Evolutionary conservation across 139 green algal genomes (phyloP).

Genomic region (Zygnema circumcarinatum): DNA sequence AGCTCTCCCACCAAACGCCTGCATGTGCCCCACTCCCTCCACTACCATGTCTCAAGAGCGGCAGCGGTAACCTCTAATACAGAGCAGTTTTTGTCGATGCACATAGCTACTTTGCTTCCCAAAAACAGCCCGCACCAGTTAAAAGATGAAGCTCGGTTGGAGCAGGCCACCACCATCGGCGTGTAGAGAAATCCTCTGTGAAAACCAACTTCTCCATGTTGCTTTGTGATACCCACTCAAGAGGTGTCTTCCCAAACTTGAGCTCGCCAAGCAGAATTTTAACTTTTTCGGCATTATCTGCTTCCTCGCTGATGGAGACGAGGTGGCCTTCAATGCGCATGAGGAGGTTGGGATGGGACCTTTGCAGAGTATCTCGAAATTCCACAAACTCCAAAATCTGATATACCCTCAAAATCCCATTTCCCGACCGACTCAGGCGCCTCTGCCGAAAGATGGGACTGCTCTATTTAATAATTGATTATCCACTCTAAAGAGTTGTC

Average conservation of each 20-base stretch:
- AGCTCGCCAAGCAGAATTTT: background rate
- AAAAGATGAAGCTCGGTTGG: constrained; percentile 28
- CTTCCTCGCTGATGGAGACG: constrained; percentile 1
- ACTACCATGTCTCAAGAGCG: too few relatives aligned
- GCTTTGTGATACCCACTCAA: constrained; percentile 21
- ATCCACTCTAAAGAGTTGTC: too few relatives aligned
- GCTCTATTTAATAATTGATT: too few relatives aligned
- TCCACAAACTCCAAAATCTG: constrained; percentile 55
- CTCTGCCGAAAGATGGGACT: background rate
- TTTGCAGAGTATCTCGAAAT: constrained; percentile 44
- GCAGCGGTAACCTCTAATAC: too few relatives aligned
- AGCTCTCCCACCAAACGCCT: background rate
- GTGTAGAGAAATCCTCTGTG: constrained; percentile 38
- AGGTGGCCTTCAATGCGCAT: constrained; percentile 7
- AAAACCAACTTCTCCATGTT: constrained; percentile 18
- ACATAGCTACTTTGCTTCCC: too few relatives aligned
- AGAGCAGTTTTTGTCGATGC: too few relatives aligned
- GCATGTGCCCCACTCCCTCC: background rate
- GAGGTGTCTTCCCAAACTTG: background rate
- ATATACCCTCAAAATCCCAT: background rate
- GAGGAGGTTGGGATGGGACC: constrained; percentile 33
- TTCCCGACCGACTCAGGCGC: background rate
- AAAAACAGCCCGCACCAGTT: background rate
- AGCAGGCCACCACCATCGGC: constrained; percentile 44
- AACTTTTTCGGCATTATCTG: constrained; percentile 7